A percentile compares a stretch with the other conserved stretches of the same genome.
phyloP scores from a whole-genome alignment of 371 early-diverging fungal genomes.

The Mortierella sp. region DNA sequence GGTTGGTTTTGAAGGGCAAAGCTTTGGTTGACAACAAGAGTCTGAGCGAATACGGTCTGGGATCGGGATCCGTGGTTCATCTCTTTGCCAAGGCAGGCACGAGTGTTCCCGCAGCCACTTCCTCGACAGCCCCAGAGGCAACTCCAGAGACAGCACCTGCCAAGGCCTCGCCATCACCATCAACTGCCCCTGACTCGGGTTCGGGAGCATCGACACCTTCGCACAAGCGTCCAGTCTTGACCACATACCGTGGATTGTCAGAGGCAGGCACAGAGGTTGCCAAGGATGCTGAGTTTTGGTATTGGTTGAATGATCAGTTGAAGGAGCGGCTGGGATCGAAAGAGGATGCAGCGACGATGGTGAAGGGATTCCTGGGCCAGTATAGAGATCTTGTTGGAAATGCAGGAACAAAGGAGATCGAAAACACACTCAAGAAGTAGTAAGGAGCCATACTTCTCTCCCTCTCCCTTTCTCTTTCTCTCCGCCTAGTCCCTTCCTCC shows the following conservation, averaged over 20 bases:
- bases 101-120: constrained; percentile 3
- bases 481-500: not conserved
- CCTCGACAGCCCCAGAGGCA: constrained; percentile 1
- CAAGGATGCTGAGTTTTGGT: constrained; percentile 42
- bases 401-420: constrained; percentile 42
- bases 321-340: constrained; percentile 38
- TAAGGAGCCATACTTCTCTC: not conserved
- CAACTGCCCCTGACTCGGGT: constrained; percentile 5
- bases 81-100: constrained; percentile 64
- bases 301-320: constrained; percentile 41
- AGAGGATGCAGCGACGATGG: constrained; percentile 42
- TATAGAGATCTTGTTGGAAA: constrained; percentile 47
- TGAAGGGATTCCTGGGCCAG: constrained; percentile 49
- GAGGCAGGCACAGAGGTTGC: constrained; percentile 40
- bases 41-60: constrained; percentile 60
- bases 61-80: constrained; percentile 58
- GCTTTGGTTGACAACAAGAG: constrained; percentile 65
- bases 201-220: constrained; percentile 5
- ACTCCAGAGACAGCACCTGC: not conserved
- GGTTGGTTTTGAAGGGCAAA: constrained; percentile 72
- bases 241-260: constrained; percentile 39
- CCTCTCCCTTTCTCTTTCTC: not conserved
- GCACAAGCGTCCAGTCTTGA: constrained; percentile 21
- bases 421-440: constrained; percentile 33
- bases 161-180: constrained; percentile 34